Evolutionary conservation across 768 basidiomycete genomes (phyloP).

Genomic region (Ramaria rubella): DNA sequence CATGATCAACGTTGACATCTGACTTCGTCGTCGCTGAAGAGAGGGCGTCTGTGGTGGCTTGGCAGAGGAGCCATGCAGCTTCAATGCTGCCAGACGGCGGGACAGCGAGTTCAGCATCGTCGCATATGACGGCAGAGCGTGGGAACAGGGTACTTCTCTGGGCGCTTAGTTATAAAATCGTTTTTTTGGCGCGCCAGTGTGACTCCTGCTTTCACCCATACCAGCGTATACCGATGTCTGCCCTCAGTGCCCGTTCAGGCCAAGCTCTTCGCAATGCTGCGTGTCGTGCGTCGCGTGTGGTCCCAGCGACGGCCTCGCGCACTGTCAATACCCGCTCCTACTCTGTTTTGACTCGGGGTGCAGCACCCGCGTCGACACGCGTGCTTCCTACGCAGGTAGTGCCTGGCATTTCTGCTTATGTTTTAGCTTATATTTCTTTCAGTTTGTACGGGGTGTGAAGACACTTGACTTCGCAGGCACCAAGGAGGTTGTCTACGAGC

Average conservation of each 20-base stretch:
- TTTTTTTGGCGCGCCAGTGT: not conserved
- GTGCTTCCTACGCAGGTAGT: constrained; percentile 33
- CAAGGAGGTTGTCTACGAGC: constrained; percentile 91
- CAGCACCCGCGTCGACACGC: constrained; percentile 26
- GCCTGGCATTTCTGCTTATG: constrained; percentile 14
- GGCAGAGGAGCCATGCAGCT: not conserved
- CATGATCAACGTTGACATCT: constrained; percentile 7
- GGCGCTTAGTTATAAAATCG: not conserved
- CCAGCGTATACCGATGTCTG: constrained; percentile 7
- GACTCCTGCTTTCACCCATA: not conserved
- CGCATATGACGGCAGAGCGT: not conserved
- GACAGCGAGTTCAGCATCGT: constrained; percentile 3
- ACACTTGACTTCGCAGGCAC: constrained; percentile 95
- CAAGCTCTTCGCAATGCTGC: constrained; percentile 57
- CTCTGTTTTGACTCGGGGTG: constrained; percentile 50
- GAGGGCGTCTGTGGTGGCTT: not conserved
- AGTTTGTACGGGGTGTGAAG: constrained; percentile 76
- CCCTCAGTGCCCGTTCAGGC: constrained; percentile 53
- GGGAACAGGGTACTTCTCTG: not conserved
- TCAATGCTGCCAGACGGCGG: constrained; percentile 1
- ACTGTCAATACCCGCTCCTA: constrained; percentile 54
- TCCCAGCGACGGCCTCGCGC: constrained; percentile 33
- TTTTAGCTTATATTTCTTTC: constrained; percentile 6
- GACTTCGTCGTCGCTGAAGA: constrained; percentile 1
- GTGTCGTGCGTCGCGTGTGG: constrained; percentile 55